These are phyloP conservation scores for Leishmania lainsoni DNA, from an alignment of 208 protist genomes.

Conservation along the genomic window DNA sequence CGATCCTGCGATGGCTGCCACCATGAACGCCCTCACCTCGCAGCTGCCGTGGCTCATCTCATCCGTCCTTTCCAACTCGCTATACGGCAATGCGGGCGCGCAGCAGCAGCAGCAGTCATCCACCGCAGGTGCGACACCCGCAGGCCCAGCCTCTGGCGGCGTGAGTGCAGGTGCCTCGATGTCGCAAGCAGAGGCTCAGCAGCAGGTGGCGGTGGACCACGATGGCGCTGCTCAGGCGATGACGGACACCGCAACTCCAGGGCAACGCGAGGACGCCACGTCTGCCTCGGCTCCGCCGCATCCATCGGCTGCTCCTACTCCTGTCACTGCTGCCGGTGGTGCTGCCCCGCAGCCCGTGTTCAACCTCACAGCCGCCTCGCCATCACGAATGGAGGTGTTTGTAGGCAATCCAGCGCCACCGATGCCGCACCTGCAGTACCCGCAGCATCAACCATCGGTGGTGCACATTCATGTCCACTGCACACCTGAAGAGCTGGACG, in stretches of 20 bases:
- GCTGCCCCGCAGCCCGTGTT: not conserved
- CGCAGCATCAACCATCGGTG: constrained; percentile 19
- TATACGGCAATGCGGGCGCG: not conserved
- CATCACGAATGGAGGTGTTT: constrained; percentile 5
- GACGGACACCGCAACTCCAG: not conserved
- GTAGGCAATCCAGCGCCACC: not conserved
- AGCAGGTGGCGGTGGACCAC: not conserved
- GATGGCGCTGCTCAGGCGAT: not conserved
- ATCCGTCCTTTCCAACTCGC: constrained; percentile 5
- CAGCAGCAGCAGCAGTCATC: constrained; percentile 9
- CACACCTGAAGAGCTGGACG: constrained; percentile 60
- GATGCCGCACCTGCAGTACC: constrained; percentile 9
- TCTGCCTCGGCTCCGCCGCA: not conserved
- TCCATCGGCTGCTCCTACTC: not conserved
- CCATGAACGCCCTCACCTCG: constrained; percentile 9
- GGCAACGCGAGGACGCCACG: not conserved
- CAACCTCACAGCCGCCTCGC: not conserved
- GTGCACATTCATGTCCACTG: constrained; percentile 84
- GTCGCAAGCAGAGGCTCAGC: not conserved
- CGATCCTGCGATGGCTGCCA: constrained; percentile 5
- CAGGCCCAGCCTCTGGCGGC: not conserved
- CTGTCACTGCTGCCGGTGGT: not conserved
- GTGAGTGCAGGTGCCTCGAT: not conserved
- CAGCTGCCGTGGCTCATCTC: constrained; percentile 11
- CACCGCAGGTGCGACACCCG: constrained; percentile 2